These are phyloP conservation scores for Hypoxylon sp. DNA, from an alignment of 2,329 filamentous ascomycete genomes.

Conservation along the genomic window DNA sequence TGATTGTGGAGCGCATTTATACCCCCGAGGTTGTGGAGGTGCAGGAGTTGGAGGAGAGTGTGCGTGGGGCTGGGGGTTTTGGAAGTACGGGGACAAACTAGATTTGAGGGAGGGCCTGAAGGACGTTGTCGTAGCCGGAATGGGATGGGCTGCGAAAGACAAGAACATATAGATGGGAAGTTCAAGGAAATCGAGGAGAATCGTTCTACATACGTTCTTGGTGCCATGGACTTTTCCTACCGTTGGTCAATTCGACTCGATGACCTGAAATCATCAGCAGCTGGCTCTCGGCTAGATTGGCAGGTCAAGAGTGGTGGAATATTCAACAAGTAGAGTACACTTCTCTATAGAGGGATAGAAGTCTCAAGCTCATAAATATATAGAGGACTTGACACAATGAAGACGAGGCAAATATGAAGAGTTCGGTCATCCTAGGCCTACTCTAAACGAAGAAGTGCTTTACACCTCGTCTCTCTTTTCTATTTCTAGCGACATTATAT, in stretches of 20 bases:
- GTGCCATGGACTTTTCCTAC: neutral
- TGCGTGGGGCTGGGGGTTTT: slow-evolving; percentile 90
- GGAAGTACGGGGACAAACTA: slow-evolving; percentile 79
- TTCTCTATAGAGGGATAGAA: neutral
- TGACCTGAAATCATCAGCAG: neutral
- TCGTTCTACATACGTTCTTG: neutral
- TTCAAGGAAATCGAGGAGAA: neutral
- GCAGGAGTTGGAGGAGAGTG: slow-evolving; percentile 87
- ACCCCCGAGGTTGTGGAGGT: slow-evolving; percentile 95
- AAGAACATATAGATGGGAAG: too few species aligned
- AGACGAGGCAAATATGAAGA: neutral
- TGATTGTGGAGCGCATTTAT: slow-evolving; percentile 93
- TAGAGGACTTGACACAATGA: neutral
- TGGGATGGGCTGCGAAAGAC: neutral
- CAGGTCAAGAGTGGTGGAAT: neutral
- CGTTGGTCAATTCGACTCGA: neutral
- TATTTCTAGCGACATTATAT: neutral
- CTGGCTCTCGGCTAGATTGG: neutral
- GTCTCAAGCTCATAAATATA: neutral
- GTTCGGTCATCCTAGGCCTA: neutral
- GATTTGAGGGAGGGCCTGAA: neutral
- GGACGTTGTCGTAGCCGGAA: neutral
- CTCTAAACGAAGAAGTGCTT: neutral
- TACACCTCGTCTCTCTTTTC: neutral
- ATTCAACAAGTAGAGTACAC: neutral